Evolutionary conservation across 2,329 filamentous ascomycete species (phyloP).

Genomic region (Fusarium palustre): DNA sequence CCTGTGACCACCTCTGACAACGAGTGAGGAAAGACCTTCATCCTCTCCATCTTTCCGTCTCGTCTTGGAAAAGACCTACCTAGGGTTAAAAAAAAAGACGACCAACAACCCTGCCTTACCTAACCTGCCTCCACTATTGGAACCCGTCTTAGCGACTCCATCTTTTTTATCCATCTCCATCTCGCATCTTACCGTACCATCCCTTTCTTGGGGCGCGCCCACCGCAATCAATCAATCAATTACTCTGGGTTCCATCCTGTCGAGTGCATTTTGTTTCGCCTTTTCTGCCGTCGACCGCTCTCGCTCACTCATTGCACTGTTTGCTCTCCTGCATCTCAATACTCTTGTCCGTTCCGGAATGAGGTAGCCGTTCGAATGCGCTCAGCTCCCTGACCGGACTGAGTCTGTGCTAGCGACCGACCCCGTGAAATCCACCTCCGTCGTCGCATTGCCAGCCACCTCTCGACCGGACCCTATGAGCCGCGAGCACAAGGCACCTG

Average conservation of each 20-base stretch:
- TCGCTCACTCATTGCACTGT: constrained; percentile 1
- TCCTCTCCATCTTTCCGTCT: constrained; percentile 28
- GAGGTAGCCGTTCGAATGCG: constrained; percentile 66
- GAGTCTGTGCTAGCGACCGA: constrained; percentile 55
- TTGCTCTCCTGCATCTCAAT: constrained; percentile 26
- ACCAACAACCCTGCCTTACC: constrained; percentile 41
- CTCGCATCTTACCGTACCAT: constrained; percentile 40
- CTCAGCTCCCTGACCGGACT: constrained; percentile 73
- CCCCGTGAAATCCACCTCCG: constrained; percentile 44
- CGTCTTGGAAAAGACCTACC: constrained; percentile 26
- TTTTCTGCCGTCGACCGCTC: constrained; percentile 16
- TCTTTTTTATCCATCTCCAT: constrained; percentile 43
- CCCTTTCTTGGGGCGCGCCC: constrained; percentile 35
- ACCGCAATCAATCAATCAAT: constrained; percentile 29
- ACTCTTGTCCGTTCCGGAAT: constrained; percentile 59
- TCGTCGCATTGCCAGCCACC: constrained; percentile 50
- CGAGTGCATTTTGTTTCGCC: constrained; percentile 10
- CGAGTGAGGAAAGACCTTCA: constrained; percentile 25
- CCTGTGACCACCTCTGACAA: constrained; percentile 35
- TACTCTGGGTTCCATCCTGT: constrained; percentile 14
- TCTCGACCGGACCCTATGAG: constrained; percentile 52
- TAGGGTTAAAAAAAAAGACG: constrained; percentile 7
- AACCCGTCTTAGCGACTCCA: constrained; percentile 44
- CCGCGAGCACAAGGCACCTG: constrained; percentile 64
- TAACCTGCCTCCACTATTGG: constrained; percentile 17